phyloP scores from a whole-genome alignment of 257 asterid species.

The Solanum pennellii region DNA sequence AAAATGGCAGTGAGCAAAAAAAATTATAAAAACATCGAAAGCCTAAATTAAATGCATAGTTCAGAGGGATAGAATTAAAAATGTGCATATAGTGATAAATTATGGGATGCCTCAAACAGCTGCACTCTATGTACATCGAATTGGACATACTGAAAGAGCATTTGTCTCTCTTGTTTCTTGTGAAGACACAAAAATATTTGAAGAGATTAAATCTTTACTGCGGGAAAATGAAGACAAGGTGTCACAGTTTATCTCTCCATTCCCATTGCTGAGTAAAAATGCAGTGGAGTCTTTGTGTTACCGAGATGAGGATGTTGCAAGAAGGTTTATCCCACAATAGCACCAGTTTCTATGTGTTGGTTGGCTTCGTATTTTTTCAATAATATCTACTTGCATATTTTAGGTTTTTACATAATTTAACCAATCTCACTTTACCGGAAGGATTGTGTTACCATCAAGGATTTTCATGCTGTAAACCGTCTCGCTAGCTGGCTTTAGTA shows the following conservation, averaged over 20 bases:
- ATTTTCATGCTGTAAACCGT: too few relatives aligned
- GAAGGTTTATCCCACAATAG: too few relatives aligned
- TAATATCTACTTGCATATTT: background rate
- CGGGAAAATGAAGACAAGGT: slow-evolving; percentile 59
- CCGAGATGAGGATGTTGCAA: slow-evolving; percentile 63
- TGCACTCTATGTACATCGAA: slow-evolving; percentile 88
- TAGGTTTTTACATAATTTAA: too few relatives aligned
- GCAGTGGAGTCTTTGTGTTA: slow-evolving; percentile 87
- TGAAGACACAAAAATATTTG: slow-evolving; percentile 10
- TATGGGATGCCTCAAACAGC: slow-evolving; percentile 82
- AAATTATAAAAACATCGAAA: slow-evolving; percentile 45
- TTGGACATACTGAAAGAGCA: slow-evolving; percentile 98
- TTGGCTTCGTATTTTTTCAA: too few relatives aligned
- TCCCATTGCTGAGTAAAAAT: slow-evolving; percentile 66
- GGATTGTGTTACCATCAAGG: too few relatives aligned
- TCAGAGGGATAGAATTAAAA: slow-evolving; percentile 94
- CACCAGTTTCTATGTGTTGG: too few relatives aligned
- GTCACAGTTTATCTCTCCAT: slow-evolving; percentile 68
- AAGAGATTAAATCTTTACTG: slow-evolving; percentile 61
- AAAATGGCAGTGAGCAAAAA: slow-evolving; percentile 25
- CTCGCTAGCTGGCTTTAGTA: too few relatives aligned
- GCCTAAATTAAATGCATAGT: slow-evolving; percentile 69
- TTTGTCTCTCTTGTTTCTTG: slow-evolving; percentile 67
- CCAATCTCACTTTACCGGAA: too few relatives aligned
- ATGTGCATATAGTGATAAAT: slow-evolving; percentile 84